phyloP scores from a whole-genome alignment of 2,329 filamentous ascomycete species.

The Sporothrix globosa region DNA sequence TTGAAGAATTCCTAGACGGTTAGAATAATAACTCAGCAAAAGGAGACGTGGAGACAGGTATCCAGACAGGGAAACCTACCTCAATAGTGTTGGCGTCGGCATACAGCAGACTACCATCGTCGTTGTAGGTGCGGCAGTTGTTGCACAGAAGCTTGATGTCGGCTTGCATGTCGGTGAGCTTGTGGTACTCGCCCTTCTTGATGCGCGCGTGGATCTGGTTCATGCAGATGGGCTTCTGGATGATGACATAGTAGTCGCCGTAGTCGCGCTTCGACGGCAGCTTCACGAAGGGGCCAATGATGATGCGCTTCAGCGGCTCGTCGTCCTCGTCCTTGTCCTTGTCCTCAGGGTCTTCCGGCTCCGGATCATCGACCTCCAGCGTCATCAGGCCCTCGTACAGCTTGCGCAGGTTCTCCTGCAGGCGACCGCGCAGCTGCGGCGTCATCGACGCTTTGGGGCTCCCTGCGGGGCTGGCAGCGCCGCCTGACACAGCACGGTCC shows the following conservation, averaged over 20 bases:
- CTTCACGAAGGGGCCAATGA: slow-evolving; percentile 93
- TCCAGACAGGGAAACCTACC: slow-evolving; percentile 58
- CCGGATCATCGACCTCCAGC: slow-evolving; percentile 76
- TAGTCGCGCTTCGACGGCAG: slow-evolving; percentile 87
- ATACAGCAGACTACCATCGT: slow-evolving; percentile 90
- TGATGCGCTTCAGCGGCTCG: slow-evolving; percentile 68
- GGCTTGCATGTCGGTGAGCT: slow-evolving; percentile 74
- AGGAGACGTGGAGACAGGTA: background rate
- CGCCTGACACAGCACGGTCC: slow-evolving; percentile 41
- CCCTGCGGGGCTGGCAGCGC: background rate
- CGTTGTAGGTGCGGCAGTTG: slow-evolving; percentile 95
- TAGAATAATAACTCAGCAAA: slow-evolving; percentile 4
- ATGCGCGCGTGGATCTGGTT: slow-evolving; percentile 93
- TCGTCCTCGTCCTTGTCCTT: slow-evolving; percentile 57
- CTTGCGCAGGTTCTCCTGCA: slow-evolving; percentile 77
- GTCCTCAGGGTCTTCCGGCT: slow-evolving; percentile 57
- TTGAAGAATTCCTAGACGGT: slow-evolving; percentile 59
- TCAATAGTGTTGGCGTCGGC: slow-evolving; percentile 91
- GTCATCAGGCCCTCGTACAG: slow-evolving; percentile 81
- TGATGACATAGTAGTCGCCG: slow-evolving; percentile 93
- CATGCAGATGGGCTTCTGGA: slow-evolving; percentile 91
- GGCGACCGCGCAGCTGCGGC: slow-evolving; percentile 69
- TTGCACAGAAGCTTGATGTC: slow-evolving; percentile 84
- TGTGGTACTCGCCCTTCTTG: slow-evolving; percentile 91
- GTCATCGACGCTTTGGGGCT: slow-evolving; percentile 46